phyloP scores from a whole-genome alignment of 306 rosid genomes.

The Amphicarpaea edgeworthii region DNA sequence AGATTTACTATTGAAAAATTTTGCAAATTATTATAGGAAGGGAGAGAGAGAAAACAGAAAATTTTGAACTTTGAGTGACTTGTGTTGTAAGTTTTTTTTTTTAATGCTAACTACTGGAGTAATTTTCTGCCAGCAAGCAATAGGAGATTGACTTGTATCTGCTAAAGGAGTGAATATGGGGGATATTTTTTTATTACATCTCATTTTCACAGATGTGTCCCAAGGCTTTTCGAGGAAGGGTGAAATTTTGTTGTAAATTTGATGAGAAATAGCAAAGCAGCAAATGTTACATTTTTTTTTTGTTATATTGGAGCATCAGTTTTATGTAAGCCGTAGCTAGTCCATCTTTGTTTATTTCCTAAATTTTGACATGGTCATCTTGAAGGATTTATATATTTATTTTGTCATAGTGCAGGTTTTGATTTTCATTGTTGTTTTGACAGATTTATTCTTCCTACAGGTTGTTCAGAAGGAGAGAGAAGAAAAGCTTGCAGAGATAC shows the following conservation, averaged over 20 bases:
- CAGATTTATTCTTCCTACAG: slow-evolving; percentile 58
- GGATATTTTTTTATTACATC: not conserved
- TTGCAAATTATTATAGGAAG: not conserved
- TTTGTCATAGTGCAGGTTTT: slow-evolving; percentile 30
- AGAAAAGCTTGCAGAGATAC: slow-evolving; percentile 80
- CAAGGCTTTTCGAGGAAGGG: not conserved
- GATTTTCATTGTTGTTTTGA: slow-evolving; percentile 35
- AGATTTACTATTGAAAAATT: not conserved
- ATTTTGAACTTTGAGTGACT: not conserved
- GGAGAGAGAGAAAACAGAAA: not conserved
- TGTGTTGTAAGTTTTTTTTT: not conserved
- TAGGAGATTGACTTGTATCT: slow-evolving; percentile 2
- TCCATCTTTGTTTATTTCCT: slow-evolving; percentile 6
- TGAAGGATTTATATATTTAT: slow-evolving; percentile 13
- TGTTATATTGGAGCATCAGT: not conserved
- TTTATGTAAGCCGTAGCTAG: slow-evolving; percentile 9
- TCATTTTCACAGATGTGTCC: not conserved
- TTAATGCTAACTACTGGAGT: slow-evolving; percentile 1
- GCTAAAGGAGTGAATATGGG: not conserved
- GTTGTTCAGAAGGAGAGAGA: slow-evolving; percentile 95
- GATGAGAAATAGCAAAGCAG: slow-evolving; percentile 25
- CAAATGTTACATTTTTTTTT: not conserved
- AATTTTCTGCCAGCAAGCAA: not conserved
- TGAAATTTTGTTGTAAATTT: not conserved
- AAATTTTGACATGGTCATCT: slow-evolving; percentile 10